Conservation (phyloP, 352 stramenopile genomes). For the Phytophthora sp. region DNA sequence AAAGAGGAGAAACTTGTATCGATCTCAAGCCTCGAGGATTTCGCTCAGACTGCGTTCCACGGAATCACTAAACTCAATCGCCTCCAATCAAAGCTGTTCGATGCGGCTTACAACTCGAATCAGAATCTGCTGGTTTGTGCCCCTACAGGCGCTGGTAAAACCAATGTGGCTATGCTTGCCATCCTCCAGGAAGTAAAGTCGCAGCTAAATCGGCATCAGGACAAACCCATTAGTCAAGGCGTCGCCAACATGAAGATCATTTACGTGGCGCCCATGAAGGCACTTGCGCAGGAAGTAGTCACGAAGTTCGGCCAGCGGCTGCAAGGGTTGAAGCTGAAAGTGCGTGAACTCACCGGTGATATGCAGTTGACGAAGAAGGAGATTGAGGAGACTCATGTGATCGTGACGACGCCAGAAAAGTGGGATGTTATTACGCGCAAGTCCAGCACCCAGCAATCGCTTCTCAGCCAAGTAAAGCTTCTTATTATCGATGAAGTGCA, state of each 20-base stretch:
- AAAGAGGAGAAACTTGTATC: slow-evolving; percentile 66
- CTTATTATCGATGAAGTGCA: slow-evolving; percentile 99
- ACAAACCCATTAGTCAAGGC: slow-evolving; percentile 21
- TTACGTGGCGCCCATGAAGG: slow-evolving; percentile 98
- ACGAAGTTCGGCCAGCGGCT: slow-evolving; percentile 96
- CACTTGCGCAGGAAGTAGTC: slow-evolving; percentile 98
- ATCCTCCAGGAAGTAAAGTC: slow-evolving; percentile 93
- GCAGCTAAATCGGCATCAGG: slow-evolving; percentile 53
- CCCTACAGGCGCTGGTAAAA: slow-evolving; percentile 96
- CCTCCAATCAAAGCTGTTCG: slow-evolving; percentile 98
- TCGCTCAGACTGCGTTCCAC: slow-evolving; percentile 80
- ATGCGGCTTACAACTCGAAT: slow-evolving; percentile 94
- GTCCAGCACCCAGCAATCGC: slow-evolving; percentile 89
- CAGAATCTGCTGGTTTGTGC: slow-evolving; percentile 98
- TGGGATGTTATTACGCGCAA: slow-evolving; percentile 99
- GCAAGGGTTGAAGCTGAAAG: slow-evolving; percentile 62
- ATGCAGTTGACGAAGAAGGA: slow-evolving; percentile 98
- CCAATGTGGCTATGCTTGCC: slow-evolving; percentile 98
- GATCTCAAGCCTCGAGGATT: slow-evolving; percentile 69
- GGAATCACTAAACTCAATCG: slow-evolving; percentile 93
- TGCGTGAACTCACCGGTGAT: slow-evolving; percentile 97
- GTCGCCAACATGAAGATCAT: slow-evolving; percentile 93
- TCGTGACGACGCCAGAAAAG: slow-evolving; percentile 99
- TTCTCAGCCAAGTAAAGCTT: slow-evolving; percentile 92
- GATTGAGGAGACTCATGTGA: slow-evolving; percentile 95